These are phyloP conservation scores for Galeopsis tetrahit DNA, from an alignment of 257 asterid species.

Conservation along the genomic window DNA sequence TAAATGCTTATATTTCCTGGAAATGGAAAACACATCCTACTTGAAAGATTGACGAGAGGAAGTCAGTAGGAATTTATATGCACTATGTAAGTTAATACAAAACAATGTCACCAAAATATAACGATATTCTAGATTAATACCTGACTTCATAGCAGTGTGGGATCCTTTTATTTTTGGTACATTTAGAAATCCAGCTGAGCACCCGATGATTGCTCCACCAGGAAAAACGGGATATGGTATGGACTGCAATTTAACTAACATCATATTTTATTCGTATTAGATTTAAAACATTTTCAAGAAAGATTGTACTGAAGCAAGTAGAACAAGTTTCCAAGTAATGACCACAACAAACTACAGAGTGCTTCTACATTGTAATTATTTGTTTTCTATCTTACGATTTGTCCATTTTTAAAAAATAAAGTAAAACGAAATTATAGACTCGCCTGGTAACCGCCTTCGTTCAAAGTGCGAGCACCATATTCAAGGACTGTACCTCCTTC, in stretches of 20 bases:
- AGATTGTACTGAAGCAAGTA: constrained; percentile 1
- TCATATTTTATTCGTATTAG: constrained; percentile 45
- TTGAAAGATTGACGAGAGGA: background rate
- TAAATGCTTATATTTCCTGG: background rate
- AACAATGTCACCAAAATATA: constrained; percentile 5
- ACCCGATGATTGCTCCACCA: constrained; percentile 98
- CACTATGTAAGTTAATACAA: background rate
- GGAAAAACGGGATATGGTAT: constrained; percentile 99
- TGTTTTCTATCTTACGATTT: background rate
- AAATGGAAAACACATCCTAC: constrained; percentile 5
- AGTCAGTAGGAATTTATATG: background rate
- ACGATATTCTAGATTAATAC: constrained; percentile 43
- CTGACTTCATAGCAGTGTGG: constrained; percentile 99
- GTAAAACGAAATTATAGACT: constrained; percentile 27
- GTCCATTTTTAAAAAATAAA: background rate
- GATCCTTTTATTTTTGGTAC: constrained; percentile 98
- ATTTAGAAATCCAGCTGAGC: constrained; percentile 98
- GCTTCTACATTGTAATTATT: constrained; percentile 5
- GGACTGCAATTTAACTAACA: constrained; percentile 86
- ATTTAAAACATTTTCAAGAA: background rate
- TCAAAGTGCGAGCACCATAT: constrained; percentile 94
- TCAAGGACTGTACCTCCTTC: constrained; percentile 86
- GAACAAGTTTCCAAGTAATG: background rate
- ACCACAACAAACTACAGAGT: constrained; percentile 24
- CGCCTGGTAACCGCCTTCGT: constrained; percentile 99